phyloP scores from a whole-genome alignment of 1,139 yeast species.

The Protomyces lactucae-debilis region DNA sequence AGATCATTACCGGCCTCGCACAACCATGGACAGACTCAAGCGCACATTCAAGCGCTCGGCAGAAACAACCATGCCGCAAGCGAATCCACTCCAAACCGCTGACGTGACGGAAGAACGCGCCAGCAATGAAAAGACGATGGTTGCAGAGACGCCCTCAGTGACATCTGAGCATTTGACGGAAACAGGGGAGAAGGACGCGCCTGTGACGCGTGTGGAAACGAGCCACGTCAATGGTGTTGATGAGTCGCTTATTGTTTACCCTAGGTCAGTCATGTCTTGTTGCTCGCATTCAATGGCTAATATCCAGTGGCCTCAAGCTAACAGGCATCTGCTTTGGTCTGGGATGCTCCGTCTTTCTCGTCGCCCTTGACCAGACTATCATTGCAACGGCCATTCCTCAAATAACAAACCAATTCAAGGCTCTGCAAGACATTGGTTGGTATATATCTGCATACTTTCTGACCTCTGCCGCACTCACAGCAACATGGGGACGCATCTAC shows the following conservation, averaged over 20 bases:
- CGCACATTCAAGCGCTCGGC: background rate
- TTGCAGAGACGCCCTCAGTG: background rate
- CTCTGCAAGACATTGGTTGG: constrained; percentile 14
- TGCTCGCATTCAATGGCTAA: too few relatives aligned
- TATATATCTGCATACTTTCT: constrained; percentile 44
- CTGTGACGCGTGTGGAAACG: background rate
- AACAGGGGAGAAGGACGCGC: background rate
- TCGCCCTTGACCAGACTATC: constrained; percentile 66
- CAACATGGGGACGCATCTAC: constrained; percentile 61
- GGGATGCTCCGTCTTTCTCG: constrained; percentile 50
- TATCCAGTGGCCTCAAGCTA: constrained; percentile 1
- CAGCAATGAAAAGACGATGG: background rate
- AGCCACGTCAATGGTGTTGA: background rate
- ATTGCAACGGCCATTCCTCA: constrained; percentile 47
- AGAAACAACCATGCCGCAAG: background rate
- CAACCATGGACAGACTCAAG: background rate
- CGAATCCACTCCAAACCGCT: background rate
- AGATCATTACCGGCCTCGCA: too few relatives aligned
- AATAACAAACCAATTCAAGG: constrained; percentile 9
- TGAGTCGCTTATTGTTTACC: background rate
- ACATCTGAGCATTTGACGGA: background rate
- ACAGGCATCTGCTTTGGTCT: constrained; percentile 46
- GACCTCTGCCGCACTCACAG: constrained; percentile 55
- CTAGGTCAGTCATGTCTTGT: background rate
- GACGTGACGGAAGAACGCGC: background rate